These are phyloP conservation scores for Didymosphaeria variabile DNA, from an alignment of 2,329 filamentous ascomycete species.

Conservation along the genomic window DNA sequence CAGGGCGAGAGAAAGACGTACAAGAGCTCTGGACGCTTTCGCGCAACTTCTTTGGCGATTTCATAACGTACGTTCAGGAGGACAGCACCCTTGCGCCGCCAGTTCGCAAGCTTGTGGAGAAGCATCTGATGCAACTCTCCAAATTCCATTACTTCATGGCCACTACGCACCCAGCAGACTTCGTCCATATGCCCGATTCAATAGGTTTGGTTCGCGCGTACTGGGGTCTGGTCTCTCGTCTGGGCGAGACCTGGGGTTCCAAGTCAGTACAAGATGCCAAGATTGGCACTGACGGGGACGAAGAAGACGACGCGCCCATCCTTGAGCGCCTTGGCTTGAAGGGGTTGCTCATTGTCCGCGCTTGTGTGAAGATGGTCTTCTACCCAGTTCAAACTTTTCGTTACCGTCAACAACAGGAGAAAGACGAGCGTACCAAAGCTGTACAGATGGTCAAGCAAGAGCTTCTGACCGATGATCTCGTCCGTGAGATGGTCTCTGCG, in stretches of 20 bases:
- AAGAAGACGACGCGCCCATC: slow-evolving; percentile 63
- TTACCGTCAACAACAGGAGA: slow-evolving; percentile 77
- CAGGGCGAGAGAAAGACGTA: slow-evolving; percentile 79
- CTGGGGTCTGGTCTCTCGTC: slow-evolving; percentile 81
- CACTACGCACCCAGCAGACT: slow-evolving; percentile 79
- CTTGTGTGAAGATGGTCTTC: slow-evolving; percentile 86
- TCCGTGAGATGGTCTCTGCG: slow-evolving; percentile 81
- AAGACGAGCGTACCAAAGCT: slow-evolving; percentile 77
- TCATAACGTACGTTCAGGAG: slow-evolving; percentile 70
- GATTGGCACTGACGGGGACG: slow-evolving; percentile 57
- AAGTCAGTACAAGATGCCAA: slow-evolving; percentile 51
- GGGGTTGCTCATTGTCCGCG: slow-evolving; percentile 81
- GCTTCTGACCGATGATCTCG: slow-evolving; percentile 78
- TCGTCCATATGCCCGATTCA: slow-evolving; percentile 82
- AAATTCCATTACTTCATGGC: slow-evolving; percentile 93
- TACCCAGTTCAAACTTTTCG: slow-evolving; percentile 83
- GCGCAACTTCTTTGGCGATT: slow-evolving; percentile 76
- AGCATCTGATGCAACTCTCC: slow-evolving; percentile 87
- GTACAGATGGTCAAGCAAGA: slow-evolving; percentile 74
- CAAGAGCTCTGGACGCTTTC: slow-evolving; percentile 82
- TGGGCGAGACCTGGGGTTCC: slow-evolving; percentile 77
- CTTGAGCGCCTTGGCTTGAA: slow-evolving; percentile 83
- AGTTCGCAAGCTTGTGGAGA: slow-evolving; percentile 74
- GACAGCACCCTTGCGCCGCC: slow-evolving; percentile 61
- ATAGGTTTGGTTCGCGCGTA: slow-evolving; percentile 81